phyloP scores from a whole-genome alignment of 2,329 filamentous ascomycete species.

The Fusarium azukiicola region DNA sequence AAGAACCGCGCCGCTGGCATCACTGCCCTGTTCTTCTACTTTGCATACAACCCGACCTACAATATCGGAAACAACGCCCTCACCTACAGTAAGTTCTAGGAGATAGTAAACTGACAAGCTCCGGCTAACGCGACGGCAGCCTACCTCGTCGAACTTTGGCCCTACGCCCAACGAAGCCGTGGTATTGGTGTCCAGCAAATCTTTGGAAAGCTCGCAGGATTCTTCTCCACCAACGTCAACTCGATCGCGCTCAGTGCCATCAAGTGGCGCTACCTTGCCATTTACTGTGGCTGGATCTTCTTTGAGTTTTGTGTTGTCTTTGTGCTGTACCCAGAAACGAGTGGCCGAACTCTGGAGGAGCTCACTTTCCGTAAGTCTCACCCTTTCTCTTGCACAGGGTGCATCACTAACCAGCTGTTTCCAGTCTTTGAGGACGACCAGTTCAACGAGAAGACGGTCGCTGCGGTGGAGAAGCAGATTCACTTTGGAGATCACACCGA shows the following conservation, averaged over 20 bases:
- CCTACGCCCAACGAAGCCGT: constrained; percentile 76
- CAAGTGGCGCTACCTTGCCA: constrained; percentile 67
- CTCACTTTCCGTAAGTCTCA: constrained; percentile 64
- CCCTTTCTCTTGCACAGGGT: fast-evolving
- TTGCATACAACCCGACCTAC: constrained; percentile 44
- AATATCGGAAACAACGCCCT: constrained; percentile 49
- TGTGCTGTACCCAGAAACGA: constrained; percentile 92
- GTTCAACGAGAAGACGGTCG: constrained; percentile 61
- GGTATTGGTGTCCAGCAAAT: constrained; percentile 80
- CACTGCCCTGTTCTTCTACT: constrained; percentile 44
- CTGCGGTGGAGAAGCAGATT: constrained; percentile 65
- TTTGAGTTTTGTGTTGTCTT: constrained; percentile 79
- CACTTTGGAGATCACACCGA: constrained; percentile 48
- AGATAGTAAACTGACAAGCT: too few species aligned
- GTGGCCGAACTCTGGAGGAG: constrained; percentile 87
- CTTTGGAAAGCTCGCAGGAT: constrained; percentile 68
- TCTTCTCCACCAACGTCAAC: constrained; percentile 70
- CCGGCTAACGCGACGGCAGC: constrained; percentile 34
- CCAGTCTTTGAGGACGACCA: constrained; percentile 66
- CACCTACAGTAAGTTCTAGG: constrained; percentile 48
- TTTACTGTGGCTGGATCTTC: constrained; percentile 67
- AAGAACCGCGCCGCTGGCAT: constrained; percentile 39
- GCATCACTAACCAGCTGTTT: constrained; percentile 32
- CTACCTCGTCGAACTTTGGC: constrained; percentile 80
- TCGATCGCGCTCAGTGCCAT: constrained; percentile 65